These are phyloP conservation scores for Colletotrichum costaricense DNA, from an alignment of 2,329 filamentous ascomycete genomes.

Conservation along the genomic window DNA sequence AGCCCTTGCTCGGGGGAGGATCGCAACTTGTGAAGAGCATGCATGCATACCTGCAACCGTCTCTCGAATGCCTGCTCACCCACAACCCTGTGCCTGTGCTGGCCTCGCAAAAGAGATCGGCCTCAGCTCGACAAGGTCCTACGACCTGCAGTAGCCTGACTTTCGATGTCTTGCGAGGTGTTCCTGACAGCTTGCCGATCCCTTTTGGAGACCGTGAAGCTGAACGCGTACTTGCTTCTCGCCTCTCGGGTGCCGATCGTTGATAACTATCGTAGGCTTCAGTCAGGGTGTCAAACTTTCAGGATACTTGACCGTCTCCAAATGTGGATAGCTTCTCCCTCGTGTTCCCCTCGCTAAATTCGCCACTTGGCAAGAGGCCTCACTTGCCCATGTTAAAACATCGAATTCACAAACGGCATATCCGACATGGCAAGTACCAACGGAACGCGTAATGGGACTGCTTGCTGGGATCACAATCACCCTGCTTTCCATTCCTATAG, in stretches of 20 bases:
- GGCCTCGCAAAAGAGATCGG: neutral
- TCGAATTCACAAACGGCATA: neutral
- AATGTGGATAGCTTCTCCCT: neutral
- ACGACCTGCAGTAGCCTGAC: neutral
- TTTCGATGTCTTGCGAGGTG: neutral
- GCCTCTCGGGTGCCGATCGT: neutral
- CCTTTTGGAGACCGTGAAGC: no score
- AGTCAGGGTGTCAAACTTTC: neutral
- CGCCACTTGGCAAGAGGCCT: constrained; percentile 34
- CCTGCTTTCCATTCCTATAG: constrained; percentile 34
- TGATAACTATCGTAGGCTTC: neutral
- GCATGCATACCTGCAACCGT: neutral
- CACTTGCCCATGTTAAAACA: neutral
- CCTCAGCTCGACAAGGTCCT: constrained; percentile 30
- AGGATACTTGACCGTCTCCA: neutral
- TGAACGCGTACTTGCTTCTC: neutral
- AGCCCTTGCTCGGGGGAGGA: no score
- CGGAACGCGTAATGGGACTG: neutral
- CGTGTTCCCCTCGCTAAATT: neutral
- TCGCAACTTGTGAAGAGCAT: no score
- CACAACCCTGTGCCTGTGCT: neutral
- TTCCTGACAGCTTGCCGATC: constrained; percentile 2
- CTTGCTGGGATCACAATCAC: constrained; percentile 16
- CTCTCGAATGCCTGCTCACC: no score
- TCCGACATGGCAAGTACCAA: neutral